A percentile compares a stretch with the other conserved stretches of the same genome.
phyloP scores from a whole-genome alignment of 148 eudicot genomes.

The Cornus florida region DNA sequence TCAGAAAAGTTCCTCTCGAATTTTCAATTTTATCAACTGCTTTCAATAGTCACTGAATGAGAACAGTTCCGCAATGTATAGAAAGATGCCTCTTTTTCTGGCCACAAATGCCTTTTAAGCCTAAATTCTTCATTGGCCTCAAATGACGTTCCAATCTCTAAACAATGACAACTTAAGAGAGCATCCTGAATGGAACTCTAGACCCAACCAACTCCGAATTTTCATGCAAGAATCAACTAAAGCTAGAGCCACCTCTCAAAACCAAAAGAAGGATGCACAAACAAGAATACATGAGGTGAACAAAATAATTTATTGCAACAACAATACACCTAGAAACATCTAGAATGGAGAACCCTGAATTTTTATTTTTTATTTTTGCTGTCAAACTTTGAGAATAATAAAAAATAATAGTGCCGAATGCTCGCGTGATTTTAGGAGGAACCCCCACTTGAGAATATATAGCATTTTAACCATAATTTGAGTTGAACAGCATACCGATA shows the following conservation, averaged over 20 bases:
- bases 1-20: too few species aligned
- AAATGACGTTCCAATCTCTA: background rate
- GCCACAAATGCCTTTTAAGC: too few species aligned
- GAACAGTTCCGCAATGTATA: too few species aligned
- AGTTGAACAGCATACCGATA: conserved; percentile 49
- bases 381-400: background rate
- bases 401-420: background rate
- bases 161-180: background rate
- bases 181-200: background rate
- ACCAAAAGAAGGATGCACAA: background rate
- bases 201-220: background rate
- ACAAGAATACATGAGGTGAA: background rate
- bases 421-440: background rate
- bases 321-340: background rate
- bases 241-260: background rate
- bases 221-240: background rate
- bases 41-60: too few species aligned
- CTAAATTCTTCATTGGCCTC: background rate
- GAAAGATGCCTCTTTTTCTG: too few species aligned
- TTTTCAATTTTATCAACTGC: too few species aligned
- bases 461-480: background rate
- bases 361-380: too few species aligned
- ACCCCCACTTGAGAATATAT: background rate
- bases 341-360: background rate
- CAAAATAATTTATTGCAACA: conserved; percentile 1